Evolutionary conservation across 306 rosid genomes (phyloP).

Genomic region (Inga oerstediana): DNA sequence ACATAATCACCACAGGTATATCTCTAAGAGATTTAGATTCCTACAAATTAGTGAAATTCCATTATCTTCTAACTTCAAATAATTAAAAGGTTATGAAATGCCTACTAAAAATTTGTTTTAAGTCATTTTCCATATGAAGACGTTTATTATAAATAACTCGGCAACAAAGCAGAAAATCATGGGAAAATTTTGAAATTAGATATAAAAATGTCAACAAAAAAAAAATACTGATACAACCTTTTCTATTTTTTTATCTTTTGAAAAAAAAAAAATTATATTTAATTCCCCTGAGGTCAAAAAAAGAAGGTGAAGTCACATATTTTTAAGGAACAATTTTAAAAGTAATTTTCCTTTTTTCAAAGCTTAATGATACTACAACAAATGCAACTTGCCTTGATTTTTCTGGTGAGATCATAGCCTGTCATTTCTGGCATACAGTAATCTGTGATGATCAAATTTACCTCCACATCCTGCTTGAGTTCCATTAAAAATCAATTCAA

Average conservation of each 20-base stretch:
- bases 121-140: not conserved
- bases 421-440: conserved; percentile 96
- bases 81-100: too few species aligned
- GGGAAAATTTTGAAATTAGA: not conserved
- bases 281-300: not conserved
- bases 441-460: conserved; percentile 82
- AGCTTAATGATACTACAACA: not conserved
- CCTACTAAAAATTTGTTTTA: not conserved
- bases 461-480: conserved; percentile 53
- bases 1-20: conserved; percentile 91
- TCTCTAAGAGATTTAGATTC: conserved; percentile 79
- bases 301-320: not conserved
- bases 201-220: conserved; percentile 1
- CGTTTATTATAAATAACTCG: too few species aligned
- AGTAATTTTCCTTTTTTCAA: not conserved
- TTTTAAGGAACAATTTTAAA: not conserved
- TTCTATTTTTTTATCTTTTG: not conserved
- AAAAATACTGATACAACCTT: not conserved
- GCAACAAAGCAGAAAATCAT: not conserved
- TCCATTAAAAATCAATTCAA: not conserved
- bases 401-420: conserved; percentile 81
- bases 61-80: conserved; percentile 9
- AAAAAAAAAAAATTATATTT: not conserved
- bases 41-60: conserved; percentile 46
- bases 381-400: conserved; percentile 59